A percentile compares a stretch with the other conserved stretches of the same genome.
These are phyloP conservation scores for Stenocarpella maydis DNA, from an alignment of 2,329 filamentous ascomycete genomes.

Conservation along the genomic window DNA sequence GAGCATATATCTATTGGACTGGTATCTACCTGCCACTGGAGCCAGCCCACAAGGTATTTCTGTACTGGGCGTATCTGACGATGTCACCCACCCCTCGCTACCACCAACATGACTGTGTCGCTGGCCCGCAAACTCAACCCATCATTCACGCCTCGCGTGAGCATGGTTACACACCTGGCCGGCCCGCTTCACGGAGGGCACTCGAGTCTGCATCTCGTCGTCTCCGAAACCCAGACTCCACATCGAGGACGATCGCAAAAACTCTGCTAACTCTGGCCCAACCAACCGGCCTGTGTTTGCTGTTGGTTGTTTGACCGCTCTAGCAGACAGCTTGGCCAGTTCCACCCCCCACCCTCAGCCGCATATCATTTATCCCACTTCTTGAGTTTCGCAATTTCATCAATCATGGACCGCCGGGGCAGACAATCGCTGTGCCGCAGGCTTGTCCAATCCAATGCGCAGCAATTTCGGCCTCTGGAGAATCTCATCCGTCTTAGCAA, in stretches of 20 bases:
- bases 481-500: neutral
- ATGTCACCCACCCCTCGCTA: slow-evolving; percentile 22
- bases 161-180: neutral
- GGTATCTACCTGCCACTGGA: neutral
- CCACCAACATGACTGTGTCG: neutral
- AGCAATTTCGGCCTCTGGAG: neutral
- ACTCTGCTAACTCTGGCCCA: slow-evolving; percentile 13
- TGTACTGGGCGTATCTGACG: neutral
- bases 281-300: neutral
- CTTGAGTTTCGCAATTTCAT: neutral
- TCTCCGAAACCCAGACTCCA: neutral
- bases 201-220: slow-evolving; percentile 3
- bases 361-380: slow-evolving; percentile 1
- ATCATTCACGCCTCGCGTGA: neutral
- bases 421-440: neutral
- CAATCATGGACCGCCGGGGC: neutral
- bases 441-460: too few relatives aligned
- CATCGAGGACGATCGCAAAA: neutral
- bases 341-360: slow-evolving; percentile 21
- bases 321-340: slow-evolving; percentile 9
- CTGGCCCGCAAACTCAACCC: slow-evolving; percentile 3
- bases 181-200: slow-evolving; percentile 2
- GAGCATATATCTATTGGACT: neutral
- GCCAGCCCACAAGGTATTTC: slow-evolving; percentile 2
- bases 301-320: slow-evolving; percentile 25